Percentiles rank a stretch among this genome's conserved stretches.
Conservation (phyloP, 345 rosid genomes). For the Abelmoschus esculentus region DNA sequence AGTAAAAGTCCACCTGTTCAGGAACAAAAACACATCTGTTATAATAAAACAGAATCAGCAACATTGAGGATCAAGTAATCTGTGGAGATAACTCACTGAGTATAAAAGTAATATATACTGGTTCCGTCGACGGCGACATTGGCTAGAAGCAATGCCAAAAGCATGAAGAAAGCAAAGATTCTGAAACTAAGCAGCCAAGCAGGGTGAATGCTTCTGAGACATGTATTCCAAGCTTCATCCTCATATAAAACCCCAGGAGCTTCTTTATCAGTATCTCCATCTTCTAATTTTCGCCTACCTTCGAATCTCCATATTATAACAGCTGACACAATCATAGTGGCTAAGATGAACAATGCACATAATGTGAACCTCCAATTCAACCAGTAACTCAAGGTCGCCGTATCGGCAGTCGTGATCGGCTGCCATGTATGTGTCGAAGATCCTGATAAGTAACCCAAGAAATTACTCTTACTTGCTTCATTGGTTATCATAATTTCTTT, state of each 20-base stretch:
- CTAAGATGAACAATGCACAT: constrained; percentile 47
- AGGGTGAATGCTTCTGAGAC: constrained; percentile 53
- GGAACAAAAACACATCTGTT: constrained; percentile 9
- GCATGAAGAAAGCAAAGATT: constrained; percentile 34
- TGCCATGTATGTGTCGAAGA: constrained; percentile 41
- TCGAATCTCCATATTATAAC: constrained; percentile 70
- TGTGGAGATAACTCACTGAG: constrained; percentile 59
- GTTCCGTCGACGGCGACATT: constrained; percentile 50
- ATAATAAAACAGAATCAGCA: background rate
- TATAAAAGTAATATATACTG: constrained; percentile 75
- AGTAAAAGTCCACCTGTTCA: constrained; percentile 85
- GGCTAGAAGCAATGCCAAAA: constrained; percentile 49
- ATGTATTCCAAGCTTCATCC: constrained; percentile 77
- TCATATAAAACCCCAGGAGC: constrained; percentile 22
- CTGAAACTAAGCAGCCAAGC: constrained; percentile 41
- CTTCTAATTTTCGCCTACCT: constrained; percentile 32
- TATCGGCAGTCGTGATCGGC: constrained; percentile 58
- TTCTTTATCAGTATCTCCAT: constrained; percentile 28
- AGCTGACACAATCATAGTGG: constrained; percentile 38
- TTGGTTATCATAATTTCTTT: constrained; percentile 13
- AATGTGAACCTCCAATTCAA: constrained; percentile 78
- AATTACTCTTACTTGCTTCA: constrained; percentile 28
- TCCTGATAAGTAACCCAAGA: constrained; percentile 54
- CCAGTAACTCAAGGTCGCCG: constrained; percentile 73
- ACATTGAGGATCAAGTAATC: no score